Conservation (phyloP, 1,139 yeast genomes). For the Taphrina communis region DNA sequence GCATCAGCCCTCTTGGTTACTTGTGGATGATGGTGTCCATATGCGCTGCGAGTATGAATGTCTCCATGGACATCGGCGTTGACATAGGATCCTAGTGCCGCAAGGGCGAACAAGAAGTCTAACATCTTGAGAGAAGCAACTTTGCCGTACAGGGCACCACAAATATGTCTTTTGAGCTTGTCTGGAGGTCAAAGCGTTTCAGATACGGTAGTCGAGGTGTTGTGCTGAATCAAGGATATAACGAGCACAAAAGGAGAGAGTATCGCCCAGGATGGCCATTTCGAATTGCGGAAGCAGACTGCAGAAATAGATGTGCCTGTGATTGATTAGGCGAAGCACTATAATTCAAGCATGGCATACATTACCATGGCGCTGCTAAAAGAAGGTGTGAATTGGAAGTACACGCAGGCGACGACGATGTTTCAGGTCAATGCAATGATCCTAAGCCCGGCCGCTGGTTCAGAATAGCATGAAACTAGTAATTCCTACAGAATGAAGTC, state of each 20-base stretch:
- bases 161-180: neutral
- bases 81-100: neutral
- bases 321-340: slow-evolving; percentile 3
- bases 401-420: too few relatives aligned
- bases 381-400: neutral
- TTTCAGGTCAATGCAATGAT: too few relatives aligned
- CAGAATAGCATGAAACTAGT: too few relatives aligned
- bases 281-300: neutral
- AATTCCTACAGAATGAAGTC: too few relatives aligned
- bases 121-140: neutral
- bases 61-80: neutral
- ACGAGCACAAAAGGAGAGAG: neutral
- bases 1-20: slow-evolving; percentile 17
- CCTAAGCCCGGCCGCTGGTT: too few relatives aligned
- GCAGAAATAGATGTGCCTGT: neutral
- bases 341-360: neutral
- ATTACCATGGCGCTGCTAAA: neutral
- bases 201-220: too few relatives aligned
- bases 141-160: neutral
- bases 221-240: too few relatives aligned
- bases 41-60: neutral
- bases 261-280: neutral
- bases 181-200: too few relatives aligned
- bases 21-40: slow-evolving; percentile 5
- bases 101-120: neutral